Base-by-base conservation (phyloP, 2,329 filamentous ascomycete genomes). In the Xylaria digitata region DNA sequence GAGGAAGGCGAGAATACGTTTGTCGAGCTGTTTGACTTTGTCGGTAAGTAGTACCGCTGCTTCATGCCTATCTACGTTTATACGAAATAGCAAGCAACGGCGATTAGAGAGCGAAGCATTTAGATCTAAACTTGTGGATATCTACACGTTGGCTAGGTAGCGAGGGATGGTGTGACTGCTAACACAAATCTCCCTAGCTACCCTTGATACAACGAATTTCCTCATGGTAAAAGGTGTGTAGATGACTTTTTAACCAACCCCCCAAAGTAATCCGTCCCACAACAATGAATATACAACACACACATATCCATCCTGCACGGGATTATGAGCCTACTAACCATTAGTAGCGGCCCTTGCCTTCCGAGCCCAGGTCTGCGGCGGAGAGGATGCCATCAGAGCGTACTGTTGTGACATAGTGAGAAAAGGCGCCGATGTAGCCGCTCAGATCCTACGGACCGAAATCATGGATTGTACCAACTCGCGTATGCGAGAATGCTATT, bases 201-300 rank as follows among this genome's bases (percentile, higher is more conserved):
- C 89, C 0, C 79, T 83, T 17, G 89, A 92, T 72, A 84, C 82
- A 65, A 81, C 84, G 0, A 83, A 89, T 0, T 90, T 86, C 74
- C 78, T 90, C 2, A 90, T 87, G 70, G 78, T 91, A 2, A 65
- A 75, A 55, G 70, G 75, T 73, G 63, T 70, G 70, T 63, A 1
- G n/a, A 17, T 15, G 8, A 4, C n/a, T 54, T 4, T 17, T 5
- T 13, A 5, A 6, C 11, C 9, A 15, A n/a, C n/a, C n/a, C n/a
- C n/a, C n/a, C n/a, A n/a, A n/a, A n/a, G n/a, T n/a, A n/a, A n/a
- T n/a, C n/a, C n/a, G n/a, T 32, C 26, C 19, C 21, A 50, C 17
- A 9, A 2, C 21, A 34, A 15, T 15, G 11, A 3, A 15, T 40
- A 40, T 5, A 40, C 4, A 11, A 11, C n/a, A 34, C 8, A 19